Conservation (phyloP, 2,329 filamentous ascomycete genomes). For the Aspergillus nomiae region DNA sequence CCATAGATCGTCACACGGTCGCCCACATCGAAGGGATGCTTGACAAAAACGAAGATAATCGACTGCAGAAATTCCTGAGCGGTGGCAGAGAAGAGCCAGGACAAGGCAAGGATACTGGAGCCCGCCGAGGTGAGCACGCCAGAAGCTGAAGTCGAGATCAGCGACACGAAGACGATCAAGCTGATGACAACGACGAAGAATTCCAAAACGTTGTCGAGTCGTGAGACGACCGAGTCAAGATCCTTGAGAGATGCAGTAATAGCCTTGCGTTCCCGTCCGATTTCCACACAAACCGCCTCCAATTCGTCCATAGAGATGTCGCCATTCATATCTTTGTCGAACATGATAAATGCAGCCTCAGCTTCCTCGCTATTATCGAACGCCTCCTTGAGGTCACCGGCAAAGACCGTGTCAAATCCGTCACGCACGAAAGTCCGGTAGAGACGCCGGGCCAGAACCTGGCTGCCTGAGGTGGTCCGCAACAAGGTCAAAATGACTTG, state of each 20-base stretch:
- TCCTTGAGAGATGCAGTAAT: conserved; percentile 95
- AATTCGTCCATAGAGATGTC: conserved; percentile 96
- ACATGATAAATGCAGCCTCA: conserved; percentile 85
- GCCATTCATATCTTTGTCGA: conserved; percentile 94
- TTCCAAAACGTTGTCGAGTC: conserved; percentile 85
- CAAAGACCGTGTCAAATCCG: conserved; percentile 72
- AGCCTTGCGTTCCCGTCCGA: conserved; percentile 90
- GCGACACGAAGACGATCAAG: conserved; percentile 81
- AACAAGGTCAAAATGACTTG: conserved; percentile 83
- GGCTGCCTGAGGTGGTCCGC: conserved; percentile 70
- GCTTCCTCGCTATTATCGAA: conserved; percentile 85
- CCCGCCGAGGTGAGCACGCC: conserved; percentile 88
- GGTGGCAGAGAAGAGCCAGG: conserved; percentile 89
- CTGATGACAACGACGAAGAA: conserved; percentile 82
- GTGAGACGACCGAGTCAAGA: conserved; percentile 87
- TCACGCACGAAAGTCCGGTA: conserved; percentile 82
- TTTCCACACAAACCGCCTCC: conserved; percentile 89
- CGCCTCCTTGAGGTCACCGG: conserved; percentile 75
- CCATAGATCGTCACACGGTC: conserved; percentile 92
- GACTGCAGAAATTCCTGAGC: conserved; percentile 95
- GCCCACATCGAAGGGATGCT: conserved; percentile 95
- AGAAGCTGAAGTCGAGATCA: conserved; percentile 88
- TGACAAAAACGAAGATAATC: conserved; percentile 93
- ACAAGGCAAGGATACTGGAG: conserved; percentile 81
- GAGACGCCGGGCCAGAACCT: conserved; percentile 81